phyloP scores from a whole-genome alignment of 345 rosid genomes.

The Mercurialis annua region DNA sequence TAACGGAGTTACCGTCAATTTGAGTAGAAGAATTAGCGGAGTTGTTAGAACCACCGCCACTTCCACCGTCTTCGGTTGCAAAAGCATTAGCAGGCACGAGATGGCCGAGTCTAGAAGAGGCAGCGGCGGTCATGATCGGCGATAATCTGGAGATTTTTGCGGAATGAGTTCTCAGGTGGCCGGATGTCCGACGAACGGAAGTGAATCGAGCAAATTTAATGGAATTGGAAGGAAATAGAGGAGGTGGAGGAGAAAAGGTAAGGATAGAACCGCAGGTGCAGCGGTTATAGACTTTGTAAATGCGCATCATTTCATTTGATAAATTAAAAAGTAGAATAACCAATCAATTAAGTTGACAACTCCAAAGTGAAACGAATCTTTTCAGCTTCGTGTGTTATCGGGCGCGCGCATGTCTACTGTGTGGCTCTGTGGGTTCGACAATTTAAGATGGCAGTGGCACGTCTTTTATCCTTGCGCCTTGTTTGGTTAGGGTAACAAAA shows the following conservation, averaged over 20 bases:
- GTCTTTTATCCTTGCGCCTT: neutral
- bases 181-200: constrained; percentile 22
- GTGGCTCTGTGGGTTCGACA: too few relatives aligned
- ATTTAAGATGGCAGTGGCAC: neutral
- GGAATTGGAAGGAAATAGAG: constrained; percentile 19
- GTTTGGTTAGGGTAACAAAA: neutral
- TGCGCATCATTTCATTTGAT: constrained; percentile 34
- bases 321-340: neutral
- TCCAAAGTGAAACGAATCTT: too few relatives aligned
- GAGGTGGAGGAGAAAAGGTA: constrained; percentile 20
- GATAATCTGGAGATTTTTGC: constrained; percentile 11
- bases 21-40: constrained; percentile 29
- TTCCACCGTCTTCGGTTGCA: constrained; percentile 43
- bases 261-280: constrained; percentile 44
- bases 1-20: constrained; percentile 41
- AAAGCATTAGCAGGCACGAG: constrained; percentile 42
- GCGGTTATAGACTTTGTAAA: constrained; percentile 49
- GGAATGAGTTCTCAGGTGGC: constrained; percentile 37
- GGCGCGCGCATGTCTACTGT: too few relatives aligned
- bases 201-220: constrained; percentile 29
- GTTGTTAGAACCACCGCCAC: constrained; percentile 34
- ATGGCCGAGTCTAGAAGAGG: constrained; percentile 41
- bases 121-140: constrained; percentile 36
- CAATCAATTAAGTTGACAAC: constrained; percentile 4
- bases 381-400: too few relatives aligned